Evolutionary conservation across 768 basidiomycete genomes (phyloP), one percentile per base, ranked within the genome.

Genomic region (Pisolithus albus): DNA sequence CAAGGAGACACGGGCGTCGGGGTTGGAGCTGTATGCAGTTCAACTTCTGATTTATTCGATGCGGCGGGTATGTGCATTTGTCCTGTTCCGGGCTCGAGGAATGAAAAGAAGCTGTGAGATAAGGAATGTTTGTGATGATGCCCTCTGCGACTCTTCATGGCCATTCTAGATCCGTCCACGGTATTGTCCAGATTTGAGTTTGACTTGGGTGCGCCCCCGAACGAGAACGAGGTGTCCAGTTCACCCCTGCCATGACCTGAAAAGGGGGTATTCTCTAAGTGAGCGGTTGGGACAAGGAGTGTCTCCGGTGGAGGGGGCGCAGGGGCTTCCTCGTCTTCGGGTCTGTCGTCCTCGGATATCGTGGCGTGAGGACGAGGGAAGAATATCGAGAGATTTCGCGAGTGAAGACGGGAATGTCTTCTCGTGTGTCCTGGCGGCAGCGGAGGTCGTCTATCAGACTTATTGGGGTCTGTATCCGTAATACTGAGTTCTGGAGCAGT

Each of bases 91-190:
- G 92, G 92, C 58, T 94, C 92, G 40, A 97, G 83, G 64, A 96
- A 96, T 0, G 92, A 92, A 70, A 95, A 95, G 69, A 96, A 93
- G 61, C 90, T 92, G 65, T 96, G 92, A 0, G 92, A 95, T 10
- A 93, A 68, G 0, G 92, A 95, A 66, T 95, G 93, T 67, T 92
- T 92, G 62, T 95, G 93, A 68, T 96, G 86, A 61, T 92, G 90
- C 0, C 89, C 90, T 38, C 86, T 64, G 63, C 59, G 57, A 55
- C 59, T 24, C 55, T 69, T 46, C 60, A 72, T 52, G 56, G 65
- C 50, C 34, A 56, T 39, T 52, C 44, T 16, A 5, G 61, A 63
- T 9, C 37, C 8, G 24, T 42, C 57, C 28, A 9, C 26, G 9
- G 64, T 55, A 13, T 47, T 41, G 30, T 53, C 56, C 4, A 55